These are phyloP conservation scores for Leersia perrieri DNA, from an alignment of 176 grass and related monocot species.

Conservation along the genomic window DNA sequence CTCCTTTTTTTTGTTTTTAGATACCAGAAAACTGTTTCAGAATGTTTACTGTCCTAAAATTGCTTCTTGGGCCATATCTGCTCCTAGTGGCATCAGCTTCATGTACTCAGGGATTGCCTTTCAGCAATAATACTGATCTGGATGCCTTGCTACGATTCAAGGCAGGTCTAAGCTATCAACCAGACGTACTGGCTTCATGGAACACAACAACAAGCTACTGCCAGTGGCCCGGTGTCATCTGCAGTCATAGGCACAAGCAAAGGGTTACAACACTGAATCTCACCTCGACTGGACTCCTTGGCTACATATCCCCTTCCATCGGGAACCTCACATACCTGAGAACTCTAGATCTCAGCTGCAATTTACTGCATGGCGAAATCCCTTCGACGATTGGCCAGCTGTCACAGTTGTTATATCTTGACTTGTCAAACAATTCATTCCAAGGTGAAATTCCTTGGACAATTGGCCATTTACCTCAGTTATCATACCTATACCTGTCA, in stretches of 20 bases:
- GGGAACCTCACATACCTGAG: constrained; percentile 25
- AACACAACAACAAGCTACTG: constrained; percentile 3
- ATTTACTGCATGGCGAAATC: constrained; percentile 12
- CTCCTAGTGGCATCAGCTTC: not conserved
- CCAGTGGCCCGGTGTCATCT: constrained; percentile 11
- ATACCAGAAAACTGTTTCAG: not conserved
- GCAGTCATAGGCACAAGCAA: not conserved
- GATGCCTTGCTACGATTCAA: constrained; percentile 19
- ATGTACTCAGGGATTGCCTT: not conserved
- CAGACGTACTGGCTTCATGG: constrained; percentile 17
- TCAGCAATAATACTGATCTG: constrained; percentile 6
- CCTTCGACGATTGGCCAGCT: not conserved
- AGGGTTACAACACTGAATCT: constrained; percentile 27
- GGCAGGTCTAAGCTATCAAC: not conserved
- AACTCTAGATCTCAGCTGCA: constrained; percentile 28
- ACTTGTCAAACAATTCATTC: constrained; percentile 20
- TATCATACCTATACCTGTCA: constrained; percentile 15
- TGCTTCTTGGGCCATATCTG: not conserved
- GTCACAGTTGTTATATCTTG: not conserved
- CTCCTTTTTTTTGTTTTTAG: not conserved
- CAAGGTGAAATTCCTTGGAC: constrained; percentile 13
- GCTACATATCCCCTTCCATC: constrained; percentile 1
- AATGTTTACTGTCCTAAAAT: not conserved
- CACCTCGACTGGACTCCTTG: not conserved
- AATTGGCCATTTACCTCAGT: not conserved